Percentiles rank a stretch among this genome's conserved stretches.
Conservation (phyloP, 2,329 filamentous ascomycete species). For the Phyllosticta paracitricarpa region DNA sequence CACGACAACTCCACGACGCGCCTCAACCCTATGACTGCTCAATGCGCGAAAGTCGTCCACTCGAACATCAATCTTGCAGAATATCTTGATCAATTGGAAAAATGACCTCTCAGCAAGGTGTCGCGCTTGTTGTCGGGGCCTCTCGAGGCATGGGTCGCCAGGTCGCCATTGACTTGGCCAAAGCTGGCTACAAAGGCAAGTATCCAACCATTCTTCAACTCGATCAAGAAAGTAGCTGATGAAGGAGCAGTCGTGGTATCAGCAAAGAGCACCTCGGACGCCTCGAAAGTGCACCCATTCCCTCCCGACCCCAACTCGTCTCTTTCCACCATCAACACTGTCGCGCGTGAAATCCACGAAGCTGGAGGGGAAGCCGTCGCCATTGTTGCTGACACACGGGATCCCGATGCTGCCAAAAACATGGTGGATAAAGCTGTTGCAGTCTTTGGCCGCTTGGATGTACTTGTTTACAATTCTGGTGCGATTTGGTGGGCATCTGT, state of each 20-base stretch:
- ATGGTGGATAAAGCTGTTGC: slow-evolving; percentile 50
- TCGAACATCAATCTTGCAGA: background rate
- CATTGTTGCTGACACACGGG: slow-evolving; percentile 60
- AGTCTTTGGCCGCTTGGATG: slow-evolving; percentile 56
- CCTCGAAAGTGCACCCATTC: slow-evolving; percentile 46
- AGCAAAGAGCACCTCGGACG: slow-evolving; percentile 63
- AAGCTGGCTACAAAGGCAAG: slow-evolving; percentile 58
- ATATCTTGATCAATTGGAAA: background rate
- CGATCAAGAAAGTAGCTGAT: background rate
- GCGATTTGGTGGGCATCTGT: slow-evolving; percentile 79
- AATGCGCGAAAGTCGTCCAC: no score
- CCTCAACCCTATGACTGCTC: no score
- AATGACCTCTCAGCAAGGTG: background rate
- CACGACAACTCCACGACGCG: background rate
- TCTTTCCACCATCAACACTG: slow-evolving; percentile 69
- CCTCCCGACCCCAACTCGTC: slow-evolving; percentile 68
- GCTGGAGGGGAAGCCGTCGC: slow-evolving; percentile 55
- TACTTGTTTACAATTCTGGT: slow-evolving; percentile 72
- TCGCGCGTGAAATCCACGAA: slow-evolving; percentile 61
- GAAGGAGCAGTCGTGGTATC: slow-evolving; percentile 57
- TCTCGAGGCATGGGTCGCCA: slow-evolving; percentile 75
- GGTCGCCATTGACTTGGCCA: slow-evolving; percentile 66
- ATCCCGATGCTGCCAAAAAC: slow-evolving; percentile 48
- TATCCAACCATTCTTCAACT: background rate
- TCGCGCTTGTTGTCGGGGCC: slow-evolving; percentile 64